Evolutionary conservation across 2,329 filamentous ascomycete genomes (phyloP).

Genomic region (Apiospora marii): DNA sequence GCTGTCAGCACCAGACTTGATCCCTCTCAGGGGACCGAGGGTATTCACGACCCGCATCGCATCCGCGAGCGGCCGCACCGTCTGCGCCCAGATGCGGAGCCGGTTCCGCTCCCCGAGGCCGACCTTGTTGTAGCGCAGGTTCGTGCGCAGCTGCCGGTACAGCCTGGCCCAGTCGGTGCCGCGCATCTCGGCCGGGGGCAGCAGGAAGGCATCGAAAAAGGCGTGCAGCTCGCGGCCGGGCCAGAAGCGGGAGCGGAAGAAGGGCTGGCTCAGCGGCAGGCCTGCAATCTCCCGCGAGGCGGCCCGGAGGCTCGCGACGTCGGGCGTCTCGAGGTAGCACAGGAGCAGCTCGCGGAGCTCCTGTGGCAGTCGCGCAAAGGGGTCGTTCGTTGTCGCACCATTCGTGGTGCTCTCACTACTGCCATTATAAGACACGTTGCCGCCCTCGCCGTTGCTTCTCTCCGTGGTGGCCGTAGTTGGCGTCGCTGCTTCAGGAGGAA

Average conservation of each 20-base stretch:
- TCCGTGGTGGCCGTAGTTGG: background rate
- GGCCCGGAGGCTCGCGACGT: conserved; percentile 32
- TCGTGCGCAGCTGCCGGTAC: conserved; percentile 31
- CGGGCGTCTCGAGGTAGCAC: conserved; percentile 31
- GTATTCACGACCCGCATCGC: conserved; percentile 31
- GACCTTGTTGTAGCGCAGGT: conserved; percentile 30
- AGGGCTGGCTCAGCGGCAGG: conserved; percentile 33
- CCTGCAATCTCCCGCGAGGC: conserved; percentile 35
- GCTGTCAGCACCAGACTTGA: background rate
- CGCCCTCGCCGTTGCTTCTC: background rate
- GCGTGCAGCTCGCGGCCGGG: conserved; percentile 33
- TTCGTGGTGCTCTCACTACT: background rate
- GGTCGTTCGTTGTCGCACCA: conserved; percentile 26
- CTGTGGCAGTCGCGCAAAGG: conserved; percentile 33
- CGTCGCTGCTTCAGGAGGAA: background rate
- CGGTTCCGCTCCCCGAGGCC: conserved; percentile 36
- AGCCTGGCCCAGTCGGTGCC: conserved; percentile 35
- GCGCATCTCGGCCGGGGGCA: conserved; percentile 25
- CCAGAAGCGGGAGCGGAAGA: conserved; percentile 39
- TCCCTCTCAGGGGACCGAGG: conserved; percentile 31
- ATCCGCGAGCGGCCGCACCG: conserved; percentile 31
- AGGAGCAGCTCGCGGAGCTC: conserved; percentile 37
- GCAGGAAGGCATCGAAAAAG: conserved; percentile 37
- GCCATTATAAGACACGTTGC: background rate
- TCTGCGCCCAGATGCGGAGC: conserved; percentile 37